Base-by-base conservation (phyloP, 1,284 basidiomycete species). In the Leccinum proximum region DNA sequence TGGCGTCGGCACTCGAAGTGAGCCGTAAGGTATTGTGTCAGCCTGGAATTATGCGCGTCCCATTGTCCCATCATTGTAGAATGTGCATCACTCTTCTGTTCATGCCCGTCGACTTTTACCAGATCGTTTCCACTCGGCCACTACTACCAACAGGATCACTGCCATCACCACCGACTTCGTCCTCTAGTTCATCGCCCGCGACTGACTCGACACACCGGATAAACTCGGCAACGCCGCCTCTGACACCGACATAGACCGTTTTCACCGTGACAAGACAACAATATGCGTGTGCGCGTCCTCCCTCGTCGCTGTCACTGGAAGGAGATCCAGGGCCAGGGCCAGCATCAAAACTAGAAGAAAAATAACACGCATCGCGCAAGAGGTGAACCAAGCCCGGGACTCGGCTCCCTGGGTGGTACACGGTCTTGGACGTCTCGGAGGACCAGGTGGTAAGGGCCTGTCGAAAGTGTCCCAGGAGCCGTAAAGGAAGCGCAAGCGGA, bases 231-330 rank as follows among this genome's bases (percentile, higher is more conserved):
- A 96, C 81, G 0, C 95, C 93, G 0, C 96, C 96, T 0, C 97
- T 96, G 4, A 98, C 96, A 16, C 97, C 97, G 78, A 98, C 98
- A 75, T 99, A 98, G 35, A 98, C 79, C 10, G 94, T 83, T 78
- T 96, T 98, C n/a, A 89, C 89, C 0, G 94, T 93, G 4, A 94
- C 87, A 13, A 96, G 82, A 71, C 89, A 92, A 9, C 84, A 56
- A 67, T 65, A 61, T 10, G 53, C 40, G 30, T 65, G 42, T 48
- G 45, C n/a, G 45, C 45, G 45, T 48, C n/a, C n/a, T 13, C 45
- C 45, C 5, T 48, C n/a, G 16, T 9, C n/a, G 45, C 9, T 48
- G 45, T 18, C 9, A 48, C 10, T 48, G n/a, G n/a, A 48, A 48
- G 10, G 45, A 50, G 18, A 50, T 6, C 48, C 48, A 50, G n/a